A percentile compares a stretch with the other conserved stretches of the same genome.
Evolutionary conservation across 371 early-diverging fungal genomes (phyloP).

Genomic region (Mucor mucedo): DNA sequence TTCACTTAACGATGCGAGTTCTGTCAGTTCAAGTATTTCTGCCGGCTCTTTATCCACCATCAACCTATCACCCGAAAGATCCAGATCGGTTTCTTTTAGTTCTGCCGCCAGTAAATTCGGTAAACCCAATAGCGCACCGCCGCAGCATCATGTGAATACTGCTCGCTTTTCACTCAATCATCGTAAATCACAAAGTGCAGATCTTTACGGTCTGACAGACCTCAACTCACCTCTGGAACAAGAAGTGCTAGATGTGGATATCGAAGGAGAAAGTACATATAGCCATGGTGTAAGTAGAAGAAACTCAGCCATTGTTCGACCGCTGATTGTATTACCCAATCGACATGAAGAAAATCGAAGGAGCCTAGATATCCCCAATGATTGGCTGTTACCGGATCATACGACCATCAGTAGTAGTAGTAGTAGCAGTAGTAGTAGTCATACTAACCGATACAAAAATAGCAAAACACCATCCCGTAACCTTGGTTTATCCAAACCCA

Average conservation of each 20-base stretch:
- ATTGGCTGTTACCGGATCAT: slow-evolving; percentile 33
- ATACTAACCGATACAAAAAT: slow-evolving; percentile 7
- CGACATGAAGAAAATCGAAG: slow-evolving; percentile 30
- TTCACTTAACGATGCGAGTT: slow-evolving; percentile 41
- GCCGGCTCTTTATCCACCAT: slow-evolving; percentile 27
- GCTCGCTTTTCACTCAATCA: slow-evolving; percentile 31
- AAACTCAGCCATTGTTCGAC: slow-evolving; percentile 44
- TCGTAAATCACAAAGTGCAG: slow-evolving; percentile 53
- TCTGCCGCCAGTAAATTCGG: slow-evolving; percentile 8
- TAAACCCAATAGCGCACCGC: slow-evolving; percentile 17
- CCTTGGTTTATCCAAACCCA: slow-evolving; percentile 38
- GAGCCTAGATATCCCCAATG: slow-evolving; percentile 45
- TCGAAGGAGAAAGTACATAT: slow-evolving; percentile 3
- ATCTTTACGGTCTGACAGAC: slow-evolving; percentile 31
- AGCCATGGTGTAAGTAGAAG: slow-evolving; percentile 26
- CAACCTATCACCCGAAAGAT: slow-evolving; percentile 7
- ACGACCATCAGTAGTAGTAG: slow-evolving; percentile 10
- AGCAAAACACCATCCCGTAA: neutral
- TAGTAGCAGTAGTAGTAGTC: neutral
- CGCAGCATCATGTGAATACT: slow-evolving; percentile 4
- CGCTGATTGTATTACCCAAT: slow-evolving; percentile 41
- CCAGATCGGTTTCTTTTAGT: slow-evolving; percentile 42
- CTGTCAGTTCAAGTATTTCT: slow-evolving; percentile 36
- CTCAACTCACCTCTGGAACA: slow-evolving; percentile 9
- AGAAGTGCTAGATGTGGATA: slow-evolving; percentile 1